Conservation (phyloP, 2,329 filamentous ascomycete genomes). For the Xylariaceae sp. region DNA sequence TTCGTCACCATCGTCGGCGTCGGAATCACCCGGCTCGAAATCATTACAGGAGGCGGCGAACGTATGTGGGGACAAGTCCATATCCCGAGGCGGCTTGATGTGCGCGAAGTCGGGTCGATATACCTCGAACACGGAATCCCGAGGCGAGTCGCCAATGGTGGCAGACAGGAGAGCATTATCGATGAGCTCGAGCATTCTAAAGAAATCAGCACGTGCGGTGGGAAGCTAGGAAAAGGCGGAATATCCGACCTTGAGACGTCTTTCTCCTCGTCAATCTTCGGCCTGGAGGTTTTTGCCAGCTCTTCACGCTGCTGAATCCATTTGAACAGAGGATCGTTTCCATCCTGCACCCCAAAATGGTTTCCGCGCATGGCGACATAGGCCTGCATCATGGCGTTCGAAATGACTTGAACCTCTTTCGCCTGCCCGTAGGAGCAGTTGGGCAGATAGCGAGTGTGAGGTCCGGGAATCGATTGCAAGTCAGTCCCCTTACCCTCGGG, state of each 20-base stretch:
- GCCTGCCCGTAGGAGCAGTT: slow-evolving; percentile 21
- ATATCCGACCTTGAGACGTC: slow-evolving; percentile 22
- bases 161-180: slow-evolving; percentile 19
- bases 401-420: slow-evolving; percentile 20
- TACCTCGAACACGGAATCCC: slow-evolving; percentile 25
- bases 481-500: neutral
- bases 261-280: slow-evolving; percentile 10
- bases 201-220: neutral
- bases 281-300: neutral
- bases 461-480: neutral
- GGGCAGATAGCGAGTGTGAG: slow-evolving; percentile 21
- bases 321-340: slow-evolving; percentile 25
- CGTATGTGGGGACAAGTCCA: slow-evolving; percentile 18
- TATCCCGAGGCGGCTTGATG: slow-evolving; percentile 22
- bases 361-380: slow-evolving; percentile 31
- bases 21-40: slow-evolving; percentile 15
- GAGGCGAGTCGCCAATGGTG: slow-evolving; percentile 21
- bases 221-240: neutral
- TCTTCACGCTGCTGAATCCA: slow-evolving; percentile 24
- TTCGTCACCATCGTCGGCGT: too few relatives aligned
- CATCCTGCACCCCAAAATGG: slow-evolving; percentile 6
- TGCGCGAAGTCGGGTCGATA: slow-evolving; percentile 23
- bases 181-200: slow-evolving; percentile 25
- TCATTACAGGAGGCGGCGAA: slow-evolving; percentile 13
- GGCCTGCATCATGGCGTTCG: slow-evolving; percentile 28